A percentile compares a stretch with the other conserved stretches of the same genome.
These are phyloP conservation scores for Platanthera zijinensis DNA, from an alignment of 106 monocot genomes.

Conservation along the genomic window DNA sequence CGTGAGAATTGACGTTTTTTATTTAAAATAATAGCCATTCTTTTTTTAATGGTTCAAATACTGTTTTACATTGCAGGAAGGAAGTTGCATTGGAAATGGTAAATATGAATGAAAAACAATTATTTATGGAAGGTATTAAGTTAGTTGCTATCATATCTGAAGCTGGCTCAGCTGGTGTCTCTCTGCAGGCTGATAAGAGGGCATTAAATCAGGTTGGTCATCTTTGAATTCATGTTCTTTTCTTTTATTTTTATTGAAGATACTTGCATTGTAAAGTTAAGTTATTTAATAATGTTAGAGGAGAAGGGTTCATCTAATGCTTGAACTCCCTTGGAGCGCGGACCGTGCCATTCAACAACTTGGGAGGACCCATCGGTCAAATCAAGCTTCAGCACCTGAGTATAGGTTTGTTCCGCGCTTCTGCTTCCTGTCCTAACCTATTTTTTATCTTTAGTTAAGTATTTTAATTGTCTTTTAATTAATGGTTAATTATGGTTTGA, in stretches of 20 bases:
- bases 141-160: constrained; percentile 94
- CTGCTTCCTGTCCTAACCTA: background rate
- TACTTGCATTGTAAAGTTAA: background rate
- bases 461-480: background rate
- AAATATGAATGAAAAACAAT: constrained; percentile 95
- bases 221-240: background rate
- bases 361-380: constrained; percentile 96
- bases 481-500: no score
- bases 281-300: constrained; percentile 25
- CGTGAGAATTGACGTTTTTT: constrained; percentile 44
- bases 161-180: constrained; percentile 98
- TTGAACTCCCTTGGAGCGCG: constrained; percentile 99
- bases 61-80: constrained; percentile 47
- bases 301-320: constrained; percentile 92
- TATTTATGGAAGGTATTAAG: constrained; percentile 97
- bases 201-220: constrained; percentile 74
- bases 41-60: background rate
- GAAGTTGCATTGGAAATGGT: constrained; percentile 98
- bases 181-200: constrained; percentile 94
- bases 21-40: background rate
- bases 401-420: constrained; percentile 46
- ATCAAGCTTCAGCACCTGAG: constrained; percentile 95
- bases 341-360: constrained; percentile 99
- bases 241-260: background rate
- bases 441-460: background rate